Evolutionary conservation across 2,329 filamentous ascomycete genomes (phyloP), one percentile per base, ranked within the genome.

Genomic region (Cyphellophora attinorum): DNA sequence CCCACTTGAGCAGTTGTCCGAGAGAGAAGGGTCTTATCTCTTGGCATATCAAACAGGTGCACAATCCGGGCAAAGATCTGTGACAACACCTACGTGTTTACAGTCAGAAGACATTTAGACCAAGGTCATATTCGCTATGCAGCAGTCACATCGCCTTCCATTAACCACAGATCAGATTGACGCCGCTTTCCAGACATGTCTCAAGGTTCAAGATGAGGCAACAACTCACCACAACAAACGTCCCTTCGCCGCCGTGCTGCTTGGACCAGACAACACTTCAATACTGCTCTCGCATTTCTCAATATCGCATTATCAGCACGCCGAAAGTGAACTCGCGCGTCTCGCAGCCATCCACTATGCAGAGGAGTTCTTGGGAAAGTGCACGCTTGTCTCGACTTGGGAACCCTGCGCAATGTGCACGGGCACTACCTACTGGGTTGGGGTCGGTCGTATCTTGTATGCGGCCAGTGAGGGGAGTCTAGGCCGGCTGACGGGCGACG

Each of bases 351-450:
- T 53, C 5, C 68, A 72, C 44, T 71, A 64, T 44, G 52, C 59
- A 3, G 62, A 65, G 40, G 55, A 59, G 11, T 72, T 64, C 44
- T 57, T 72, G 2, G 65, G 62, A 53, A 48, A 46, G 23, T 72
- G 67, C 45, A 70, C 67, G 0, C 49, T 72, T 25, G 62, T 70
- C 30, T 65, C 61, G 14, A 72, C 68, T 8, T 72, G 69, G 68
- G 69, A 72, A 48, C 68, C 68, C 2, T 72, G 69, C 40, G 67
- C 65, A 12, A 72, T 72, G 68, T 72, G 68, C 45, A 51, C 55
- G 23, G 60, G 58, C 4, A 62, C 63, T 2, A 57, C 65, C 29
- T 64, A 66, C 44, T 72, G 68, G 68, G 65, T 67, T 25, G 64
- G 70, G 45, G 71, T 72, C 36, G 69, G 68, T 5, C 55, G 68